Conservation (phyloP, 176 grass and related monocot genomes). For the Musa troglodytarum region DNA sequence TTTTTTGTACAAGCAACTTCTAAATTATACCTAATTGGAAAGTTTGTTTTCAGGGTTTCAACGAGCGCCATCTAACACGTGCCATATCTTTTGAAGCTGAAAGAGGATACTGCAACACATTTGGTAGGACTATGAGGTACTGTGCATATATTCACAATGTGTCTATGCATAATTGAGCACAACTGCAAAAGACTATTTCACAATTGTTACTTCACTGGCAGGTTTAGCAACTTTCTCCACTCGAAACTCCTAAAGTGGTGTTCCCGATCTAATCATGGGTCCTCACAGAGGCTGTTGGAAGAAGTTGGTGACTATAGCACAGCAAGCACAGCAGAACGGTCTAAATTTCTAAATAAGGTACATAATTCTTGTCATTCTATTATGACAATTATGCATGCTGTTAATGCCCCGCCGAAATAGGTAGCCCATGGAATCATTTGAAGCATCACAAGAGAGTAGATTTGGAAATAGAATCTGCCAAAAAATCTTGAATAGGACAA, state of each 20-base stretch:
- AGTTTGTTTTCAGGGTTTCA: conserved; percentile 12
- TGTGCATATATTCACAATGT: background rate
- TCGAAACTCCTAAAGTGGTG: conserved; percentile 44
- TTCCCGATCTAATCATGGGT: conserved; percentile 39
- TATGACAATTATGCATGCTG: background rate
- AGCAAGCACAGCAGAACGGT: conserved; percentile 32
- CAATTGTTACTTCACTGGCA: conserved; percentile 12
- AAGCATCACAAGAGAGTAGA: background rate
- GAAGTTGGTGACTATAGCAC: conserved; percentile 30
- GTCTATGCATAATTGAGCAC: background rate
- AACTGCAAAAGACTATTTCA: background rate
- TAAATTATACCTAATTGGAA: background rate
- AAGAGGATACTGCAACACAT: conserved; percentile 19
- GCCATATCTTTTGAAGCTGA: conserved; percentile 22
- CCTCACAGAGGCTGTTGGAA: conserved; percentile 39
- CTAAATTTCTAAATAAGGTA: conserved; percentile 61
- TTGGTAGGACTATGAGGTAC: conserved; percentile 21
- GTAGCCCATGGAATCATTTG: background rate
- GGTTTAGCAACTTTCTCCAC: conserved; percentile 57
- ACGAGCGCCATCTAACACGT: conserved; percentile 11
- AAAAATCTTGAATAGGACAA: no score
- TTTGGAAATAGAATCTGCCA: no score
- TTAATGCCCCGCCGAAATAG: background rate
- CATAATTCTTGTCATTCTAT: background rate
- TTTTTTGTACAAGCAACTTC: background rate